Conservation (phyloP, 257 asterid genomes). For the Osmanthus fragrans region DNA sequence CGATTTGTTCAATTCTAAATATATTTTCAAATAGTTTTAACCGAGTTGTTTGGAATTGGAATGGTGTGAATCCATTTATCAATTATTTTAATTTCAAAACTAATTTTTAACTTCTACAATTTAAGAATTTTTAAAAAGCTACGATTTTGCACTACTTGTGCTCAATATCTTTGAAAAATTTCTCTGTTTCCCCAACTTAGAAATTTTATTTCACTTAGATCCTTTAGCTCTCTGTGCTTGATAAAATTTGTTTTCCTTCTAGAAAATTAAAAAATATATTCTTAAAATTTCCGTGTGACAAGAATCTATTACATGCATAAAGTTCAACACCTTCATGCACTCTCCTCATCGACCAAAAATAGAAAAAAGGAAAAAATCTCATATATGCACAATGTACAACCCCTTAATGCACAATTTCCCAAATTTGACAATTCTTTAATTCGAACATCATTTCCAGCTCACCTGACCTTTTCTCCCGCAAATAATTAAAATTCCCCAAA, state of each 20-base stretch:
- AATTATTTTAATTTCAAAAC: too few relatives aligned
- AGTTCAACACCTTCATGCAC: not conserved
- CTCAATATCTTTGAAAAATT: not conserved
- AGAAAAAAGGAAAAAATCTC: not conserved
- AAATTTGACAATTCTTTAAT: constrained; percentile 15
- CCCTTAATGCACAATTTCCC: constrained; percentile 1
- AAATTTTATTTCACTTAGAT: not conserved
- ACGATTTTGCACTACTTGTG: too few relatives aligned
- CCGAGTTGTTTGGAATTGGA: too few relatives aligned
- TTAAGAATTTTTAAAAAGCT: too few relatives aligned
- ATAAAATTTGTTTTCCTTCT: not conserved
- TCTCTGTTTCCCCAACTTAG: not conserved
- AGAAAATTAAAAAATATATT: too few relatives aligned
- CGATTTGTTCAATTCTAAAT: too few relatives aligned
- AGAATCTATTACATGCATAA: too few relatives aligned
- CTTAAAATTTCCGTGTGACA: not conserved
- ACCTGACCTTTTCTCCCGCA: constrained; percentile 2
- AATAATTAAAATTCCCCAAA: not conserved
- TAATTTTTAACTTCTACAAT: too few relatives aligned
- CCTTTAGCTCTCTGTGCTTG: not conserved
- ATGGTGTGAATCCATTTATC: too few relatives aligned
- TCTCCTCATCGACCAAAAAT: not conserved
- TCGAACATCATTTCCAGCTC: constrained; percentile 22
- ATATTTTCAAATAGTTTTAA: too few relatives aligned
- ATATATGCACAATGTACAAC: constrained; percentile 23